Conservation (phyloP, 768 basidiomycete genomes). For the Lactarius indigo region DNA sequence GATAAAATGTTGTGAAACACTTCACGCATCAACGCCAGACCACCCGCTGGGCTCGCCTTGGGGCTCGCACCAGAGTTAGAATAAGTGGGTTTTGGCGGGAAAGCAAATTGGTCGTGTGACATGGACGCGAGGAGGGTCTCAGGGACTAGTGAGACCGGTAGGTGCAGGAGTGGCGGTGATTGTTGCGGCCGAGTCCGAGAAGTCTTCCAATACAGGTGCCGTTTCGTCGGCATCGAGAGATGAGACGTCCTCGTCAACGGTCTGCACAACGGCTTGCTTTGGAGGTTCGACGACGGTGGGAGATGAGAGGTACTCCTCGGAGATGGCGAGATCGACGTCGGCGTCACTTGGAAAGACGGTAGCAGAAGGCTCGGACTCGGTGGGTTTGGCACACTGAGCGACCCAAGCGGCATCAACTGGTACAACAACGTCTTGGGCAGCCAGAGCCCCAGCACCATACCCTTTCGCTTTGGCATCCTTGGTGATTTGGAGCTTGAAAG, state of each 20-base stretch:
- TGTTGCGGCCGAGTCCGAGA: conserved; percentile 1
- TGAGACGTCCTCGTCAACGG: too few species aligned
- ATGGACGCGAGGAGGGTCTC: conserved; percentile 12
- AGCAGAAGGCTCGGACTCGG: not conserved
- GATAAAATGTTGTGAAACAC: not conserved
- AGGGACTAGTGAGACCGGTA: not conserved
- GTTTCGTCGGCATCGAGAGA: not conserved
- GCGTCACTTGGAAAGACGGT: not conserved
- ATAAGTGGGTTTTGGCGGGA: conserved; percentile 6
- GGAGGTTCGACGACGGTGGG: not conserved
- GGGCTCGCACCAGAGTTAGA: not conserved
- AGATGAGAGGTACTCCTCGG: not conserved
- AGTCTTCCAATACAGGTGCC: not conserved
- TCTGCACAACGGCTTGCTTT: not conserved
- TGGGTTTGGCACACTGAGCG: not conserved
- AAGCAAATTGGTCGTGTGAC: conserved; percentile 13
- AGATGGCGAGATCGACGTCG: conserved; percentile 7
- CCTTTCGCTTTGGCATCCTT: not conserved
- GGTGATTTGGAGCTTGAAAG: not conserved
- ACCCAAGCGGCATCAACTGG: not conserved
- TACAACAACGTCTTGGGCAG: not conserved
- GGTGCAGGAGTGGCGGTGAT: not conserved
- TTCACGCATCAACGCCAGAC: conserved; percentile 13
- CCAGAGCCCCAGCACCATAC: not conserved
- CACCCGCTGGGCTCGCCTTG: too few species aligned